phyloP scores from a whole-genome alignment of 768 basidiomycete species.

The Boletus vermiculosoides region DNA sequence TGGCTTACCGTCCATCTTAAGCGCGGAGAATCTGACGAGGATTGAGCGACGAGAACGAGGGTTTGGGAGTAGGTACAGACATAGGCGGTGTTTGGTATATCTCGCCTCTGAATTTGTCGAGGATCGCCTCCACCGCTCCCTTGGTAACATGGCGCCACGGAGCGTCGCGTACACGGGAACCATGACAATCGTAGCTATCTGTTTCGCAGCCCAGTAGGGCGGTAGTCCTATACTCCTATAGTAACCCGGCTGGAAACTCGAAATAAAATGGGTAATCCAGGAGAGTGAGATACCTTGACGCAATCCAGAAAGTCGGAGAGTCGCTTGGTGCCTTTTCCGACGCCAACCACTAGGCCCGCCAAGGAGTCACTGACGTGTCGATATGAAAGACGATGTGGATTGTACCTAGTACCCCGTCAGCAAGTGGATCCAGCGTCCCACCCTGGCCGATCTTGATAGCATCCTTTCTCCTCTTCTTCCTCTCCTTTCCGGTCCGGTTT shows the following conservation, averaged over 20 bases:
- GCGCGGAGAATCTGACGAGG: slow-evolving; percentile 80
- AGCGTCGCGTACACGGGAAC: slow-evolving; percentile 71
- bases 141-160: slow-evolving; percentile 83
- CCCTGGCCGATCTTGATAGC: slow-evolving; percentile 86
- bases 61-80: slow-evolving; percentile 41
- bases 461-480: slow-evolving; percentile 39
- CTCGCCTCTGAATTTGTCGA: slow-evolving; percentile 78
- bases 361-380: slow-evolving; percentile 4
- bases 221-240: slow-evolving; percentile 87
- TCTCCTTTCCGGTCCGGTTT: slow-evolving; percentile 47
- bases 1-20: slow-evolving; percentile 97
- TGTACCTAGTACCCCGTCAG: slow-evolving; percentile 90
- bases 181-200: slow-evolving; percentile 91
- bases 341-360: slow-evolving; percentile 67
- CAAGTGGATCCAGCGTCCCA: slow-evolving; percentile 94
- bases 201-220: slow-evolving; percentile 93
- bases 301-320: slow-evolving; percentile 82
- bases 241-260: slow-evolving; percentile 17
- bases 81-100: slow-evolving; percentile 92
- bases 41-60: slow-evolving; percentile 4
- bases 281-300: slow-evolving; percentile 60
- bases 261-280: not conserved
- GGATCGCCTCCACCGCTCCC: slow-evolving; percentile 64
- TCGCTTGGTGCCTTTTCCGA: slow-evolving; percentile 88
- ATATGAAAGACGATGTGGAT: slow-evolving; percentile 1